Conservation (phyloP, 2,329 filamentous ascomycete genomes). For the Calonectria hawksworthii region DNA sequence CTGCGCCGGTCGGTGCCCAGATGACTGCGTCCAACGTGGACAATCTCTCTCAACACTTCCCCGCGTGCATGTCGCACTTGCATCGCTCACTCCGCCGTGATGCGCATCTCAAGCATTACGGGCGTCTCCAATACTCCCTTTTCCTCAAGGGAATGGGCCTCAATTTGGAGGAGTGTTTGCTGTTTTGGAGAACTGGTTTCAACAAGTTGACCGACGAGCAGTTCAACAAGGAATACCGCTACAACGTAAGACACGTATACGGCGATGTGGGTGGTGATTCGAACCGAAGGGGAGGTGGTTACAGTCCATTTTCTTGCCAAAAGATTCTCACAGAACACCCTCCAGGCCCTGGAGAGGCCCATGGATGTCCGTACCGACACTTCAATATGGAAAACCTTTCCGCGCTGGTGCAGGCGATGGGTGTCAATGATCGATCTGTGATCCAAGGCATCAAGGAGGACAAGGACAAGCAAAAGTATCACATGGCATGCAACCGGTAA, state of each 20-base stretch:
- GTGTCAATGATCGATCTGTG: conserved; percentile 83
- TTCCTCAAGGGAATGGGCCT: conserved; percentile 97
- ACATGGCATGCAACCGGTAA: conserved; percentile 94
- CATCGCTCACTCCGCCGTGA: conserved; percentile 89
- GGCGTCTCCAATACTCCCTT: conserved; percentile 92
- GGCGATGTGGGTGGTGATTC: conserved; percentile 95
- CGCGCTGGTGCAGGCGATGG: conserved; percentile 80
- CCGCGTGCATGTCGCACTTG: conserved; percentile 93
- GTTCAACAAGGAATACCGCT: conserved; percentile 98
- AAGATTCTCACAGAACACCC: conserved; percentile 93
- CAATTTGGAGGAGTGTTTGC: conserved; percentile 88
- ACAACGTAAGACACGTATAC: conserved; percentile 96
- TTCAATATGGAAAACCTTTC: conserved; percentile 91
- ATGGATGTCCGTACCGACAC: conserved; percentile 97
- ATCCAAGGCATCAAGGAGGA: conserved; percentile 89
- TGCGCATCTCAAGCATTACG: conserved; percentile 92
- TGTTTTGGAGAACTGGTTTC: conserved; percentile 93
- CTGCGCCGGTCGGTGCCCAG: conserved; percentile 76
- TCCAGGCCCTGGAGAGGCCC: conserved; percentile 87
- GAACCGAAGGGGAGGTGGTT: conserved; percentile 88
- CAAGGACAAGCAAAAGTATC: conserved; percentile 88
- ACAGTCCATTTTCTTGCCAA: conserved; percentile 93
- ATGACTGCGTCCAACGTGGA: conserved; percentile 87
- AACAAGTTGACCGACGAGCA: conserved; percentile 90
- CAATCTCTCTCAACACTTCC: conserved; percentile 83